Conservation (phyloP, 2,329 filamentous ascomycete species). For the Talaromyces amestolkiae region DNA sequence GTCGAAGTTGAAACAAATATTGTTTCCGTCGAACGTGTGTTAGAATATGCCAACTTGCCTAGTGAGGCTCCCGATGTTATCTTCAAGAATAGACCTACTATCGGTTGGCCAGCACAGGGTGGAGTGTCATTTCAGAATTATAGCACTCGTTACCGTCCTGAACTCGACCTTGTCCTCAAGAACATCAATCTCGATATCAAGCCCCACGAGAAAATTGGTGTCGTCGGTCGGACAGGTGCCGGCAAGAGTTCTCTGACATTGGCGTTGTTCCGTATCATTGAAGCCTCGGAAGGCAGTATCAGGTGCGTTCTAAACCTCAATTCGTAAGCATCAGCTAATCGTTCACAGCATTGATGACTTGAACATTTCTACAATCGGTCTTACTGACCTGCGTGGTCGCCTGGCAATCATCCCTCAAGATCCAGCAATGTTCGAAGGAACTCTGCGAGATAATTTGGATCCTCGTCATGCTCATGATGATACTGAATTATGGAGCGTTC, state of each 20-base stretch:
- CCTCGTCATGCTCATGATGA: slow-evolving; percentile 94
- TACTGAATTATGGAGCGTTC: slow-evolving; percentile 92
- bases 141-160: slow-evolving; percentile 87
- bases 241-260: slow-evolving; percentile 94
- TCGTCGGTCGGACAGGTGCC: slow-evolving; percentile 92
- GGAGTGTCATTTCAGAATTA: slow-evolving; percentile 89
- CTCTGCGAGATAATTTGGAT: slow-evolving; percentile 90
- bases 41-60: slow-evolving; percentile 88
- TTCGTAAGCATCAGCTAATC: slow-evolving; percentile 20
- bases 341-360: slow-evolving; percentile 71
- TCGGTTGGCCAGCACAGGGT: slow-evolving; percentile 87
- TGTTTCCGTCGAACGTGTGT: slow-evolving; percentile 93
- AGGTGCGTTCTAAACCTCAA: slow-evolving; percentile 33
- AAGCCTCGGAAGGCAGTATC: slow-evolving; percentile 77
- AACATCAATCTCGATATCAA: slow-evolving; percentile 90
- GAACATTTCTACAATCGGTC: slow-evolving; percentile 84
- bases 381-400: slow-evolving; percentile 82
- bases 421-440: slow-evolving; percentile 91
- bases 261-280: slow-evolving; percentile 92
- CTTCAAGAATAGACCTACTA: slow-evolving; percentile 77
- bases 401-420: slow-evolving; percentile 98
- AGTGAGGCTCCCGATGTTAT: slow-evolving; percentile 95
- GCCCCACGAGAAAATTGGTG: slow-evolving; percentile 95
- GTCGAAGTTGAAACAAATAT: slow-evolving; percentile 99
- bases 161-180: slow-evolving; percentile 87